These are phyloP conservation scores for Myriosclerotinia curreyana DNA, from an alignment of 2,329 filamentous ascomycete species.

Conservation along the genomic window DNA sequence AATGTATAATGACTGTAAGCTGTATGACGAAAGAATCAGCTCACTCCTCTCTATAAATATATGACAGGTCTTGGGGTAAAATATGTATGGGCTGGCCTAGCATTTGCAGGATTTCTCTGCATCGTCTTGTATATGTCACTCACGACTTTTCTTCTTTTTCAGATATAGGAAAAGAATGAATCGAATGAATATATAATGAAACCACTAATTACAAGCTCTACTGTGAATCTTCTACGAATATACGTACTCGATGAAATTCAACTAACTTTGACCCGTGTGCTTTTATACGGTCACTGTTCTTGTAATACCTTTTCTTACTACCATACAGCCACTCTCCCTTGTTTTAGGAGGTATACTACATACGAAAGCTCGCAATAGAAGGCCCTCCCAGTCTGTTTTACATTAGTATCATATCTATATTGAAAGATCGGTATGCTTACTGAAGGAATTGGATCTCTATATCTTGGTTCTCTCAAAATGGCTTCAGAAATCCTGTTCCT, in stretches of 20 bases:
- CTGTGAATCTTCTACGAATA: background rate
- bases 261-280: background rate
- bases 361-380: no score
- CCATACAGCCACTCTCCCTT: no score
- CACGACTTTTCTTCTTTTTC: conserved; percentile 14
- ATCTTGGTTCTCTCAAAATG: no score
- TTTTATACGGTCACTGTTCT: background rate
- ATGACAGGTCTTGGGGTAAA: conserved; percentile 16
- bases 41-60: conserved; percentile 22
- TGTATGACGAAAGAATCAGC: conserved; percentile 19
- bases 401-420: no score
- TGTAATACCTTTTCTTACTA: no score
- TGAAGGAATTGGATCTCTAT: no score
- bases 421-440: no score
- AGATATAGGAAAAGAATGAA: conserved; percentile 12
- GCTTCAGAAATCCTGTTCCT: no score
- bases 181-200: conserved; percentile 18
- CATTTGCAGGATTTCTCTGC: conserved; percentile 10
- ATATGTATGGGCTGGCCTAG: conserved; percentile 12
- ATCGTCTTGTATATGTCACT: conserved; percentile 21
- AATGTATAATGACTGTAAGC: conserved; percentile 23
- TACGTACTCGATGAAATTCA: background rate
- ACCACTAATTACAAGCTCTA: background rate
- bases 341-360: no score
- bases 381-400: no score